phyloP scores from a whole-genome alignment of 495 filamentous ascomycete species.

The Aspergillus campestris region DNA sequence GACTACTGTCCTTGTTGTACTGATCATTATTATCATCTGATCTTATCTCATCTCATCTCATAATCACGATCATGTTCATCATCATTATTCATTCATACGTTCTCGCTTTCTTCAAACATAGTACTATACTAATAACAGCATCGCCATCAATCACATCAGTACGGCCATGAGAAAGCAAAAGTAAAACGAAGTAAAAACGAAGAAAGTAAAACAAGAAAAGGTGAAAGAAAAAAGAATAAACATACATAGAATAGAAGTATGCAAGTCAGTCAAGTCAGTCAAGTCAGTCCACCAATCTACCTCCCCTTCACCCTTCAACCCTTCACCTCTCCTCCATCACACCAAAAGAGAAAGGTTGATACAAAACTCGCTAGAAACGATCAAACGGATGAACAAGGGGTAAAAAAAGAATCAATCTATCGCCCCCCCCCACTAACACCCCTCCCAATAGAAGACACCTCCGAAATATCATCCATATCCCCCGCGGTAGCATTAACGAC shows the following conservation, averaged over 20 bases:
- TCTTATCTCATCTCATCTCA: neutral
- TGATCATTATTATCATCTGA: too few relatives aligned
- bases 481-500: constrained; percentile 64
- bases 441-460: constrained; percentile 19
- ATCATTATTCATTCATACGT: constrained; percentile 10
- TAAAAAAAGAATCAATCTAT: constrained; percentile 1
- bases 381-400: too few relatives aligned
- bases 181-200: constrained; percentile 1
- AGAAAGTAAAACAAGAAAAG: constrained; percentile 3
- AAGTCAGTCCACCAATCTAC: too few relatives aligned
- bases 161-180: neutral
- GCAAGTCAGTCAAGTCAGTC: too few relatives aligned
- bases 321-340: too few relatives aligned
- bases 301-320: too few relatives aligned
- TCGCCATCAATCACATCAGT: too few relatives aligned
- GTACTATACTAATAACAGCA: neutral
- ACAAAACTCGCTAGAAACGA: too few relatives aligned
- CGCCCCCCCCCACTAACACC: constrained; percentile 9
- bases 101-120: neutral
- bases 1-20: too few relatives aligned
- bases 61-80: constrained; percentile 9
- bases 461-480: constrained; percentile 28
- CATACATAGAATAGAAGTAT: neutral
- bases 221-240: neutral
- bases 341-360: too few relatives aligned